Evolutionary conservation across 1,284 basidiomycete species (phyloP), one percentile per base, ranked within the genome.

Genomic region (Cystobasidium sp.): DNA sequence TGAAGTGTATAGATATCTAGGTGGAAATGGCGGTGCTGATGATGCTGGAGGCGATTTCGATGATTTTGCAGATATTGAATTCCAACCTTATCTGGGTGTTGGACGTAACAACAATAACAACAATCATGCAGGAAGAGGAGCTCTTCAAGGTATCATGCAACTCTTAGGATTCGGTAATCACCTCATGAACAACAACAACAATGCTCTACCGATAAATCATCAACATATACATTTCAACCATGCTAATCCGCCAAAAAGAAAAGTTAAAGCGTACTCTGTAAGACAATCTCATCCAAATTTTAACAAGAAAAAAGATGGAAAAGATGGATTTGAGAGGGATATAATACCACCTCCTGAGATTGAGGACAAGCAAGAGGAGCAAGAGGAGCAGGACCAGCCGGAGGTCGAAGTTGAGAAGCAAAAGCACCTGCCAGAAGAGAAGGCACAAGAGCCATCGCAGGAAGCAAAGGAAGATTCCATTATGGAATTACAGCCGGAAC

Each of bases 381-480:
- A 22, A 6, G 77, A 61, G 0, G 78, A 74, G 1, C 71, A 75
- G 41, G 62, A 10, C 49, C 39, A 73, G 72, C 59, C 4, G 61
- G 64, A 0, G 43, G 66, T 7, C 73, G 89, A 91, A 79, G 88
- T 89, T 0, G 91, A 89, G 22, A 68, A 63, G 52, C 31, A 31
- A 31, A 31, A 31, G 31, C 5, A 1, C 31, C 94, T 84, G 0
- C 92, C 89, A 81, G 89, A 93, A 0, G 86, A 84, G 18, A 94
- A 87, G 0, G 88, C 87, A 41, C 83, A 82, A 0, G 87, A 85
- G 0, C 90, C 86, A 8, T 87, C 84, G 0, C 86, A 82, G 20
- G 87, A 86, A 39, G 39, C 41, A 8, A 59, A 31, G 8, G 20
- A 14, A 6, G 22, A 24, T 51, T 39, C 14, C 18, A 44, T 10